Evolutionary conservation across 192 early-diverging fungal species (phyloP).

Genomic region (Coemansia asiatica): DNA sequence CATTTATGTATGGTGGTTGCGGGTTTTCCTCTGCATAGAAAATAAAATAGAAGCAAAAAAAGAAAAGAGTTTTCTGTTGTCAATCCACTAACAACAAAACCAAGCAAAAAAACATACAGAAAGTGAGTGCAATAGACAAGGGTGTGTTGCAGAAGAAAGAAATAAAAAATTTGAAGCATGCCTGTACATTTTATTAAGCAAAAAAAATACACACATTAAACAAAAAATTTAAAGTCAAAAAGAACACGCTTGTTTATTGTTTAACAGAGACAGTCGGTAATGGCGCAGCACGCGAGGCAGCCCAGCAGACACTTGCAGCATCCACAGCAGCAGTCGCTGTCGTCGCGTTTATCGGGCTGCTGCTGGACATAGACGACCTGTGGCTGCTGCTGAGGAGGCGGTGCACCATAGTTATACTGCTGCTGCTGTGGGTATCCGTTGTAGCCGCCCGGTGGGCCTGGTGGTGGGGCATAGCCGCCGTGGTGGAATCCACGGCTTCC

Average conservation of each 20-base stretch:
- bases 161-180: no score
- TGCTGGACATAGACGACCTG: conserved; percentile 18
- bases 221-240: neutral
- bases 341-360: conserved; percentile 11
- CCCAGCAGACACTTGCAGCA: conserved; percentile 16
- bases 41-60: conserved; percentile 6
- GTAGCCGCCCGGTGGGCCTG: conserved; percentile 15
- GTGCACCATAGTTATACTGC: conserved; percentile 2
- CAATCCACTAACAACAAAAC: no score
- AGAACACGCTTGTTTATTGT: neutral
- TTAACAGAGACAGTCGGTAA: conserved; percentile 17
- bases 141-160: neutral
- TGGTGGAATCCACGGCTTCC: neutral
- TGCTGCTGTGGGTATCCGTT: conserved; percentile 5
- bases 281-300: conserved; percentile 14
- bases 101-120: no score
- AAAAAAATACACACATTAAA: neutral
- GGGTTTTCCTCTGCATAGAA: no score
- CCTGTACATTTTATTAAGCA: neutral
- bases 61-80: no score
- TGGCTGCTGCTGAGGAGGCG: conserved; percentile 7
- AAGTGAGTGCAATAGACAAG: neutral
- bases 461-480: conserved; percentile 1
- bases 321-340: conserved; percentile 16
- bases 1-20: no score